A percentile compares a stretch with the other conserved stretches of the same genome.
Evolutionary conservation across 768 basidiomycete species (phyloP).

Genomic region (Cyclocybe cylindracea): DNA sequence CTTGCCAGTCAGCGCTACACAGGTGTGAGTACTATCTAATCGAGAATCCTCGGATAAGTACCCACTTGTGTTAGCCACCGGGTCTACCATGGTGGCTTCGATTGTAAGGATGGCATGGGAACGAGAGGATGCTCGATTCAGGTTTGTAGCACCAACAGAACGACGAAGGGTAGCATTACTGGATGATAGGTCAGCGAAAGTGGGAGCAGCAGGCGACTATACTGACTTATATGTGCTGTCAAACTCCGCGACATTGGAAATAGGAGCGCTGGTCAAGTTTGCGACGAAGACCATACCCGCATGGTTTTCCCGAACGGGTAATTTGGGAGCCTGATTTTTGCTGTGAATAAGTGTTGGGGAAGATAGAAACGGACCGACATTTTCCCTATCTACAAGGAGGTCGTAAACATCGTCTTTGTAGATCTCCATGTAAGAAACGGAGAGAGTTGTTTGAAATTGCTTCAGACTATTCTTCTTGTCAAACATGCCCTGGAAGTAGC

Average conservation of each 20-base stretch:
- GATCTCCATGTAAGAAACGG: constrained; percentile 85
- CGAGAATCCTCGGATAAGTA: not conserved
- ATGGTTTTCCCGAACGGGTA: constrained; percentile 56
- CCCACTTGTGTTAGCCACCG: constrained; percentile 54
- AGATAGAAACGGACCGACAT: constrained; percentile 38
- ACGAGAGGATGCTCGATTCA: constrained; percentile 84
- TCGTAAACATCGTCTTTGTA: constrained; percentile 93
- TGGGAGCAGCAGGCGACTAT: not conserved
- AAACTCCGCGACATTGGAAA: constrained; percentile 45
- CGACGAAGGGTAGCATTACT: constrained; percentile 76
- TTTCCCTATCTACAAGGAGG: constrained; percentile 72
- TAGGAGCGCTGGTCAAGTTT: constrained; percentile 44
- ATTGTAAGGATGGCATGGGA: constrained; percentile 88
- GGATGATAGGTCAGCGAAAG: not conserved
- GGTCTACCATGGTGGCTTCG: constrained; percentile 59
- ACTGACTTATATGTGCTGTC: constrained; percentile 47
- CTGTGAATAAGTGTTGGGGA: constrained; percentile 2
- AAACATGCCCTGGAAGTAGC: constrained; percentile 54
- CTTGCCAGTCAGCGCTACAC: constrained; percentile 66
- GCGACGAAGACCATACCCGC: constrained; percentile 56
- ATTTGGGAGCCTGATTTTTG: constrained; percentile 43
- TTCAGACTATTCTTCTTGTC: constrained; percentile 41
- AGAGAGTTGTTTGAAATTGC: constrained; percentile 45
- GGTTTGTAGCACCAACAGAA: constrained; percentile 82
- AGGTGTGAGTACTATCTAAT: not conserved